Evolutionary conservation across 345 rosid genomes (phyloP), one percentile per base, ranked within the genome.

Genomic region (Boechera stricta): DNA sequence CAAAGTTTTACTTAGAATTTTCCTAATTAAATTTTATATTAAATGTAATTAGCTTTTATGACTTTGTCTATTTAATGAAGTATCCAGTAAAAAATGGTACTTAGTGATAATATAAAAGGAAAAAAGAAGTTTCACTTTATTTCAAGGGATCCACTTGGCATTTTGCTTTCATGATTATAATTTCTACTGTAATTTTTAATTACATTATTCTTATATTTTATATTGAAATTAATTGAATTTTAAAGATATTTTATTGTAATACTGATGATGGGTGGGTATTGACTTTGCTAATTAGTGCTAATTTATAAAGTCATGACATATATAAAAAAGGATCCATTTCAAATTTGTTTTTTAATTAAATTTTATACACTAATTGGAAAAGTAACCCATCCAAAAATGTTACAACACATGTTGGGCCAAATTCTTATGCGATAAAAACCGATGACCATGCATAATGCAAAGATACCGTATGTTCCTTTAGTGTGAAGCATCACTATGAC

Each of bases 401-500:
- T 3, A 7, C 1, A 51, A 47, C 21, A 47, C 21, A 7, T 57
- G 41, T 57, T 66, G 57, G 49, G 36, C 9, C 48, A 42, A 33
- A 55, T 48, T 33, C 39, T 66, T 1, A 66, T 66, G 68, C 47
- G 29, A 68, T 36, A 41, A 29, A 49, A 66, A 76, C 10, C 16
- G 42, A 39, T 29, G 59, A 61, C 6, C 55, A 42, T 69, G 75
- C 38, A 69, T 68, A 57, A 69, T 69, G 64, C 75, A 42, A 8
- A 69, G 75, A 42, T 33, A 68, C 55, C 33, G 8, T 38, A 1
- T 63, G 59, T 77, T 70, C 52, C 75, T 77, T 77, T 24, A 33
- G 66, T 69, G 75, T 26, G 75, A 77, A 77, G 64, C 80, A 70
- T 77, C 38, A 69, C 58, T 15, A 63, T 64, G 71, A 32, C 75